These are phyloP conservation scores for Euphorbia tirucalli DNA, from an alignment of 345 rosid genomes.

Conservation along the genomic window DNA sequence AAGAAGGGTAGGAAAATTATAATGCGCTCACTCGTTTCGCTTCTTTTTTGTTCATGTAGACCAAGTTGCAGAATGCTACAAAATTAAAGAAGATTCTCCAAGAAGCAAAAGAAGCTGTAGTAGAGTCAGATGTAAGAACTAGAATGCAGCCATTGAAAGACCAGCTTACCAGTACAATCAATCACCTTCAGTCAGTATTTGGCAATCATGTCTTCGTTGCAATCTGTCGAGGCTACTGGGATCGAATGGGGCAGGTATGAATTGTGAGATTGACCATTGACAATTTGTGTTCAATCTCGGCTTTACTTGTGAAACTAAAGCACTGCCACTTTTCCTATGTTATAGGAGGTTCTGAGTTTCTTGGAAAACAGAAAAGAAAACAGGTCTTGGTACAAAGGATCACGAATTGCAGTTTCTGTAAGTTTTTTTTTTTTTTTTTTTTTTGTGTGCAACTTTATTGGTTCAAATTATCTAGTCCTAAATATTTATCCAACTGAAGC, in stretches of 20 bases:
- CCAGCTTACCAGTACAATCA: slow-evolving; percentile 68
- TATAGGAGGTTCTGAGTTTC: slow-evolving; percentile 79
- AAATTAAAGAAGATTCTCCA: slow-evolving; percentile 92
- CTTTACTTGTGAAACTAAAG: background rate
- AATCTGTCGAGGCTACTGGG: slow-evolving; percentile 91
- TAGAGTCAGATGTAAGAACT: slow-evolving; percentile 68
- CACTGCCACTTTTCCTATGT: background rate
- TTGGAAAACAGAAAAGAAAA: slow-evolving; percentile 95
- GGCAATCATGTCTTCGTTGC: slow-evolving; percentile 79
- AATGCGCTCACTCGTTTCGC: background rate
- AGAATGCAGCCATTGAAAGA: slow-evolving; percentile 86
- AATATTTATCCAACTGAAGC: background rate
- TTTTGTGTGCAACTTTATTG: slow-evolving; percentile 7
- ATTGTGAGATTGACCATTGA: background rate
- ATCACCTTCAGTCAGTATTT: slow-evolving; percentile 71
- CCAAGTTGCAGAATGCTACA: slow-evolving; percentile 71
- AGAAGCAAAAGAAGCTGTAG: slow-evolving; percentile 80
- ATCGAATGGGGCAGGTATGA: slow-evolving; percentile 85
- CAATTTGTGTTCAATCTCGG: background rate
- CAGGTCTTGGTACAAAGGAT: slow-evolving; percentile 94
- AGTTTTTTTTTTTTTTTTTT: too few species aligned
- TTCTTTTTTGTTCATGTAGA: slow-evolving; percentile 36
- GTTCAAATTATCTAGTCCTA: background rate
- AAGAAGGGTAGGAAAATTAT: too few species aligned
- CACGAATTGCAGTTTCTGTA: slow-evolving; percentile 81